These are phyloP conservation scores for Plenodomus lindquistii DNA, from an alignment of 2,329 filamentous ascomycete genomes.

Conservation along the genomic window DNA sequence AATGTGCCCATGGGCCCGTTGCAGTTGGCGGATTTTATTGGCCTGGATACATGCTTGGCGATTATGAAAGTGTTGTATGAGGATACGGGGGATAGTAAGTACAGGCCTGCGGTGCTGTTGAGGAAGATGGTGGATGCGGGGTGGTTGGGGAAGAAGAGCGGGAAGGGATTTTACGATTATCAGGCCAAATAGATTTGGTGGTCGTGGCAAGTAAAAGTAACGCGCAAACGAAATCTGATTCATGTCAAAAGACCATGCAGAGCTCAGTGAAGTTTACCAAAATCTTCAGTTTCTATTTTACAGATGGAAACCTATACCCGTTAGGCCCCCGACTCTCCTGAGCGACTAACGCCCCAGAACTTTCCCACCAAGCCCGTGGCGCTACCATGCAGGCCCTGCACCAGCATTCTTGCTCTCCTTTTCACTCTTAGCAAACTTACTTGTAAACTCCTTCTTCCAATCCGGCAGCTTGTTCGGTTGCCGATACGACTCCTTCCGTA, in stretches of 20 bases:
- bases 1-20: slow-evolving; percentile 98
- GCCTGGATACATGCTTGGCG: slow-evolving; percentile 89
- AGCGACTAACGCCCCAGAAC: no score
- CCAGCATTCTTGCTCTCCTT: background rate
- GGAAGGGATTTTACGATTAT: slow-evolving; percentile 94
- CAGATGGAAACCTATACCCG: no score
- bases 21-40: slow-evolving; percentile 94
- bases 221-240: no score
- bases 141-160: slow-evolving; percentile 96
- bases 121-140: slow-evolving; percentile 97
- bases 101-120: slow-evolving; percentile 83
- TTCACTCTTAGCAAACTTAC: slow-evolving; percentile 8
- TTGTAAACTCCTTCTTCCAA: slow-evolving; percentile 23
- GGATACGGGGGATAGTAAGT: slow-evolving; percentile 95
- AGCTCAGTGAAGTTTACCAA: no score
- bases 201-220: background rate
- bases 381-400: no score
- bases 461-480: slow-evolving; percentile 20
- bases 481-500: slow-evolving; percentile 13
- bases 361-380: no score
- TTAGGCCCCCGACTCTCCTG: no score
- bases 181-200: background rate
- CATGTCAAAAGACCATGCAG: no score
- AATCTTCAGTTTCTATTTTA: no score
- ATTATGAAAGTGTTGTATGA: slow-evolving; percentile 95